Evolutionary conservation across 1,284 basidiomycete genomes (phyloP), one percentile per base, ranked within the genome.

Genomic region (Spongispora temasekensis): DNA sequence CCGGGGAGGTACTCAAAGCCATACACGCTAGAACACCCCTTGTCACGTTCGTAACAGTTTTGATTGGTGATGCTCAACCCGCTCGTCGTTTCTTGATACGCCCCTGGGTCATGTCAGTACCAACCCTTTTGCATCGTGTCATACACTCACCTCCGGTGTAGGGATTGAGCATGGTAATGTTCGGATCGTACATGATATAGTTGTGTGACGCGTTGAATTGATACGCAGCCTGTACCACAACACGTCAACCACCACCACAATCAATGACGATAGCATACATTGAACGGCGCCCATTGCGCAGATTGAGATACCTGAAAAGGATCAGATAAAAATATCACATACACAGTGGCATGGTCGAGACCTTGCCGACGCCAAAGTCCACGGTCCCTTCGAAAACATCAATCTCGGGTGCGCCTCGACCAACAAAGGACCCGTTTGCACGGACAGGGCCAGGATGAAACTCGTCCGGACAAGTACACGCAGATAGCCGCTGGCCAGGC

Each of bases 341-440:
- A 7, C 23, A 46, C 4, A 21, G 13, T 7, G 15, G 7, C 23
- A 46, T 46, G 23, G 21, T 23, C 44, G 25, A 46, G 13, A 46
- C 44, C 50, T 76, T 76, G 50, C 71, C 74, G 6, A 73, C 17
- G 30, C 65, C 68, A 51, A 0, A 2, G 57, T 73, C 73, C 34
- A 73, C 69, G 2, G 70, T 73, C 15, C 73, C 74, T 32, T 73
- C 74, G 35, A 73, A 76, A 25, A 76, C 65, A 55, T 73, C 71
- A 19, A 97, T 94, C 76, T 96, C 94, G 6, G 94, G 94, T 0
- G 93, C 91, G 0, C 88, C 81, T 32, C 94, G 84, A 12, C 91
- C 91, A 2, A 87, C 84, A 63, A 79, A 85, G 25, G 67, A 75
- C 19, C 93, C 93, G 65, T 88, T 82, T 1, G 75, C 57, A 37